These are phyloP conservation scores for Barnettozyma pratensis DNA, from an alignment of 805 yeast genomes.

Conservation along the genomic window DNA sequence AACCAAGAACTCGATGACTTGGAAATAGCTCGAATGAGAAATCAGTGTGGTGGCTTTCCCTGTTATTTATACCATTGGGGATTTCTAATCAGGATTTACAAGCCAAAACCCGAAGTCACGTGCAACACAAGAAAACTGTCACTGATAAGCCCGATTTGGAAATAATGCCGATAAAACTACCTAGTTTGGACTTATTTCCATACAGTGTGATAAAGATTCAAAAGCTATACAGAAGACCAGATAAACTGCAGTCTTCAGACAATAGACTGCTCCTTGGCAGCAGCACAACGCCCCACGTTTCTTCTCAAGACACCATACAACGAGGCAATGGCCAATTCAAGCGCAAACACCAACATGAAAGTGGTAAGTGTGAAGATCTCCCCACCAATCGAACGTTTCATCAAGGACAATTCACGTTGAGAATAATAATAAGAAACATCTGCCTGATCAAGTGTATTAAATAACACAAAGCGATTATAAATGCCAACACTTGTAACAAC, in stretches of 20 bases:
- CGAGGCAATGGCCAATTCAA: conserved; percentile 1
- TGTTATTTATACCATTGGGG: no score
- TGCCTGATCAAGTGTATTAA: not conserved
- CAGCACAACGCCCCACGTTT: not conserved
- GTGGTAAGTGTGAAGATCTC: conserved; percentile 4
- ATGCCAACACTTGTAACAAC: conserved; percentile 4
- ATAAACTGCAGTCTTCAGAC: no score
- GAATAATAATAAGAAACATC: not conserved
- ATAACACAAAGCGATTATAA: not conserved
- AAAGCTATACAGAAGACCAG: no score
- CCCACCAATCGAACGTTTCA: conserved; percentile 1
- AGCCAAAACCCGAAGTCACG: no score
- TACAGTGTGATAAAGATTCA: no score
- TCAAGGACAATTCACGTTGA: not conserved
- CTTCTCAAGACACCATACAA: conserved; percentile 1
- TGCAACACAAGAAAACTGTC: not conserved
- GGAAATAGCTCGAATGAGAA: not conserved
- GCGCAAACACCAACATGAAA: conserved; percentile 1
- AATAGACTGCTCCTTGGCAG: not conserved
- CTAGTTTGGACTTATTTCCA: no score
- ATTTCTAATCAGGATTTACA: no score
- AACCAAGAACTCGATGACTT: not conserved
- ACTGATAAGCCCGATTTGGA: conserved; percentile 1
- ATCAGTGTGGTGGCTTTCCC: not conserved
- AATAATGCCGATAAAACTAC: not conserved